These are phyloP conservation scores for Copromyces sp. DNA, from an alignment of 495 filamentous ascomycete species.

Conservation along the genomic window DNA sequence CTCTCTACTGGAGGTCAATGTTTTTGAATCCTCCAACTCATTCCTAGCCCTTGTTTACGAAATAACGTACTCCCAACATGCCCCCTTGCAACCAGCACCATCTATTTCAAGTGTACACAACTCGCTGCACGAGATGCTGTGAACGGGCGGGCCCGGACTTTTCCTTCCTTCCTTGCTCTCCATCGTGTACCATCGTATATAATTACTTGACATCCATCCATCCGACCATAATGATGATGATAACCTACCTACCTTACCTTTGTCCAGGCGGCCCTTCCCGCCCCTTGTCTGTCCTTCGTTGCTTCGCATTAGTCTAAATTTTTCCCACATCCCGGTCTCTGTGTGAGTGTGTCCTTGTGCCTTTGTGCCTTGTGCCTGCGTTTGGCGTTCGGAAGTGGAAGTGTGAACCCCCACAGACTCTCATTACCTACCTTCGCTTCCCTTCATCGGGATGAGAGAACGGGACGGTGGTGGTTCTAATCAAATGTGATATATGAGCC, in stretches of 20 bases:
- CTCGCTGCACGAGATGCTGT: neutral
- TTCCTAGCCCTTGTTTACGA: neutral
- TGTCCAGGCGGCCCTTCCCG: neutral
- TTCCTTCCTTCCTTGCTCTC: neutral
- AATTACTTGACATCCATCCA: neutral
- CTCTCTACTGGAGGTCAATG: neutral
- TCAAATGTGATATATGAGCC: neutral
- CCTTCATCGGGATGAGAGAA: neutral
- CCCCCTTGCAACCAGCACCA: neutral
- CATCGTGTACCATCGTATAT: neutral
- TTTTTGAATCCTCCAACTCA: neutral
- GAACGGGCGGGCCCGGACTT: neutral
- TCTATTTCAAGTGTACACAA: neutral
- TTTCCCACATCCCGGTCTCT: neutral
- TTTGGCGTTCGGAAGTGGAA: neutral
- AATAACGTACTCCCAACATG: neutral
- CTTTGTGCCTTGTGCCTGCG: neutral
- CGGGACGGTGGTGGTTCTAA: neutral
- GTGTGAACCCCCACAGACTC: neutral
- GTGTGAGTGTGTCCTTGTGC: neutral
- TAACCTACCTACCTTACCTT: neutral
- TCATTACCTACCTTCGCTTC: neutral
- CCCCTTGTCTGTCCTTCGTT: neutral
- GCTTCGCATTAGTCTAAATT: neutral
- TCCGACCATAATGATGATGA: neutral